Percentiles rank a stretch among this genome's conserved stretches.
Conservation (phyloP, 805 yeast species). For the Danielia reshetovae region DNA sequence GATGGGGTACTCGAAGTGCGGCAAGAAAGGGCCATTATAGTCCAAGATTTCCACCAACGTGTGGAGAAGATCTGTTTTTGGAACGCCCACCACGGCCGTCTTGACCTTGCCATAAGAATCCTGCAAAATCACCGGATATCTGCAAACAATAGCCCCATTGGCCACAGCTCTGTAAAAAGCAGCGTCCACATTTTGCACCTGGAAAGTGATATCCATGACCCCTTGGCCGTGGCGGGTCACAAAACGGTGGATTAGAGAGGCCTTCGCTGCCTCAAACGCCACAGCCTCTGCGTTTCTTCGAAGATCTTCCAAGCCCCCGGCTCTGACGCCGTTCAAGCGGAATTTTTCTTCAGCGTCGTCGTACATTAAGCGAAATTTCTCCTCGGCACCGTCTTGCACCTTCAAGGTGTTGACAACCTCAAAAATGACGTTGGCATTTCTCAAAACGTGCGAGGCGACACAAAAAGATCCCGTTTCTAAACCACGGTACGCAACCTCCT, state of each 20-base stretch:
- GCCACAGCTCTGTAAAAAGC: slow-evolving; percentile 44
- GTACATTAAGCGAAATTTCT: not conserved
- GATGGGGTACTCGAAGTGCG: slow-evolving; percentile 34
- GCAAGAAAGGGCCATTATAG: slow-evolving; percentile 46
- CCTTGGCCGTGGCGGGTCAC: slow-evolving; percentile 65
- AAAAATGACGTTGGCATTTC: slow-evolving; percentile 51
- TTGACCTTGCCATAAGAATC: slow-evolving; percentile 52
- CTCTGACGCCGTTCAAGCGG: not conserved
- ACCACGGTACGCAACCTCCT: slow-evolving; percentile 57
- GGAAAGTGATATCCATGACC: slow-evolving; percentile 71
- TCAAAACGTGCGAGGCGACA: slow-evolving; percentile 56
- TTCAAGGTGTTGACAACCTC: slow-evolving; percentile 43
- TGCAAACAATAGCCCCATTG: slow-evolving; percentile 47
- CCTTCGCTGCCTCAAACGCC: slow-evolving; percentile 6
- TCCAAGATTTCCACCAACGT: slow-evolving; percentile 54
- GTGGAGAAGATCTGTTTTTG: slow-evolving; percentile 62
- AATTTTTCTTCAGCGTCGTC: not conserved
- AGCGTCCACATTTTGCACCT: slow-evolving; percentile 48
- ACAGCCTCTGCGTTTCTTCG: too few relatives aligned
- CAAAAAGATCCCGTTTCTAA: slow-evolving; percentile 63
- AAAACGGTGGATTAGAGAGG: slow-evolving; percentile 20
- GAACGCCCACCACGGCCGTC: slow-evolving; percentile 43
- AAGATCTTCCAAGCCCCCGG: not conserved
- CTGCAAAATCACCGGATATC: slow-evolving; percentile 21
- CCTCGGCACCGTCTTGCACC: slow-evolving; percentile 12